A percentile compares a stretch with the other conserved stretches of the same genome.
These are phyloP conservation scores for Mycena maculata DNA, from an alignment of 768 basidiomycete genomes.

Conservation along the genomic window DNA sequence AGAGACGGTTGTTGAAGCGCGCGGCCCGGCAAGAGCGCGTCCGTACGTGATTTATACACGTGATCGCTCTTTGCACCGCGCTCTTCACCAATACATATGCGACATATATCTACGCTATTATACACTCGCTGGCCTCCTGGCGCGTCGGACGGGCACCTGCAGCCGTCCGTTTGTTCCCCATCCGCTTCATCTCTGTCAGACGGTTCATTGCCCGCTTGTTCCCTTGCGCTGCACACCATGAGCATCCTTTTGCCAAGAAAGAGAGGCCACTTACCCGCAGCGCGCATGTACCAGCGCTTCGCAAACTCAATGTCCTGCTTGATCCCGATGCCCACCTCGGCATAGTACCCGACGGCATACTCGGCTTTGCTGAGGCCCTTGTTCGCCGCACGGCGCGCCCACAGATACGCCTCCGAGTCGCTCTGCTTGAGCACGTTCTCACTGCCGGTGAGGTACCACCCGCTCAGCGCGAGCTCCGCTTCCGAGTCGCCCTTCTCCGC, in stretches of 20 bases:
- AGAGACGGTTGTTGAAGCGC: no score
- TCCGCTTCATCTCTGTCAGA: constrained; percentile 93
- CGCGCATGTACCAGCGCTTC: constrained; percentile 99
- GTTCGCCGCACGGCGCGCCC: constrained; percentile 96
- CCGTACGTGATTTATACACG: no score
- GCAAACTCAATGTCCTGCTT: constrained; percentile 96
- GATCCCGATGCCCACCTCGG: constrained; percentile 96
- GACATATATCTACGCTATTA: constrained; percentile 54
- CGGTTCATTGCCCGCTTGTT: constrained; percentile 98
- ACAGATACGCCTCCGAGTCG: constrained; percentile 98
- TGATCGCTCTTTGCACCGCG: no score
- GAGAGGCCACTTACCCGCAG: constrained; percentile 78
- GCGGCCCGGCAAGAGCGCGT: no score
- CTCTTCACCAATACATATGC: not conserved
- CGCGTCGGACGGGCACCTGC: constrained; percentile 85
- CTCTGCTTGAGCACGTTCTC: constrained; percentile 97
- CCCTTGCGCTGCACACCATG: constrained; percentile 80
- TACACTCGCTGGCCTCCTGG: constrained; percentile 94
- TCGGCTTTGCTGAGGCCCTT: constrained; percentile 97
- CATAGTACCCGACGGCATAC: constrained; percentile 98
- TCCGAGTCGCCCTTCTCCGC: constrained; percentile 97
- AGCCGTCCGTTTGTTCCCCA: constrained; percentile 82
- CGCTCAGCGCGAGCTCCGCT: constrained; percentile 94
- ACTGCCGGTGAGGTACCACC: constrained; percentile 97
- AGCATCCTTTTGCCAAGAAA: constrained; percentile 17